These are phyloP conservation scores for Tuber umbilicatum DNA, from an alignment of 495 filamentous ascomycete species.

Conservation along the genomic window DNA sequence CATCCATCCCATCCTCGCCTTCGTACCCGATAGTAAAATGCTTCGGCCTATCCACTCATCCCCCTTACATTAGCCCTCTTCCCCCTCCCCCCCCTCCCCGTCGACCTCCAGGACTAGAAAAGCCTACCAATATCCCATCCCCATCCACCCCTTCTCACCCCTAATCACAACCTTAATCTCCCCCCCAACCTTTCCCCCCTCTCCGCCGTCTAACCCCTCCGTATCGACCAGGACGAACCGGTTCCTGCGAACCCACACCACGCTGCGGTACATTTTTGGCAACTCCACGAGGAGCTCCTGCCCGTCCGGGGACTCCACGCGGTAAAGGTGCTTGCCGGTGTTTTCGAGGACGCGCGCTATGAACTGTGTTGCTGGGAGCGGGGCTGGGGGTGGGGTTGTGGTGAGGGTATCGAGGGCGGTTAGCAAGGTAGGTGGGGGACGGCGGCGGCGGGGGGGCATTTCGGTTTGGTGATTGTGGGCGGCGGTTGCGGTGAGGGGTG, in stretches of 20 bases:
- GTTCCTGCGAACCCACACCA: constrained; percentile 81
- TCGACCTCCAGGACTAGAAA: neutral
- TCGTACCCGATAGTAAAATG: constrained; percentile 27
- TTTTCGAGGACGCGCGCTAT: constrained; percentile 72
- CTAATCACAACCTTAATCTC: constrained; percentile 90
- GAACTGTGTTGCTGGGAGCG: constrained; percentile 57
- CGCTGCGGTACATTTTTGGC: constrained; percentile 71
- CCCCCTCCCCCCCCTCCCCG: neutral
- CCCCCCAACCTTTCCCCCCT: constrained; percentile 65
- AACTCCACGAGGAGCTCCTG: constrained; percentile 65
- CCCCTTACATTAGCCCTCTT: neutral
- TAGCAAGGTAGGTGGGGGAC: constrained; percentile 12
- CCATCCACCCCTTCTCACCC: constrained; percentile 87
- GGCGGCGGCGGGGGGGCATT: neutral
- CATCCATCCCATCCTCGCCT: constrained; percentile 11
- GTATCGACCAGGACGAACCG: constrained; percentile 81
- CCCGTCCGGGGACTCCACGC: constrained; percentile 54
- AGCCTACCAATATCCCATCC: constrained; percentile 77
- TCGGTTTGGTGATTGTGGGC: neutral
- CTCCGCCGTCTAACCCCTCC: constrained; percentile 55
- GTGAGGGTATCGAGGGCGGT: constrained; percentile 32
- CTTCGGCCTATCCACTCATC: constrained; percentile 24
- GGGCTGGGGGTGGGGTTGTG: constrained; percentile 64
- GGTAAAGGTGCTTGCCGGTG: constrained; percentile 81
- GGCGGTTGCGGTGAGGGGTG: too few relatives aligned